Percentiles rank a stretch among this genome's conserved stretches.
Conservation (phyloP, 179 eudicot species). For the Carnegiea gigantea region DNA sequence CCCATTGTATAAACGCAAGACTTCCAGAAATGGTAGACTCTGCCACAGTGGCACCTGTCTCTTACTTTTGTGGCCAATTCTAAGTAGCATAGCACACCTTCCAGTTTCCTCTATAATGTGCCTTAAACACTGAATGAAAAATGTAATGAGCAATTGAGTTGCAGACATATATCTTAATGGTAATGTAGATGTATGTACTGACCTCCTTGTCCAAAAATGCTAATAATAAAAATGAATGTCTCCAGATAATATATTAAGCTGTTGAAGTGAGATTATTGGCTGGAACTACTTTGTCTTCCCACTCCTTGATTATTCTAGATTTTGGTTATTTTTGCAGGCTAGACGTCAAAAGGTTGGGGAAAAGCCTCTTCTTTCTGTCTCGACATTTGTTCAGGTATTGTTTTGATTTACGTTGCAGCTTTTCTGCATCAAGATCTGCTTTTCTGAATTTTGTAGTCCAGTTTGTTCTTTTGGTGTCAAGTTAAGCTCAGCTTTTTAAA, state of each 20-base stretch:
- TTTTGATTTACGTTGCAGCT: neutral
- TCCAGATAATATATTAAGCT: conserved; percentile 7
- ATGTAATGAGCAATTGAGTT: neutral
- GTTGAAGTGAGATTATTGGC: neutral
- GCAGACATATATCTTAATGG: neutral
- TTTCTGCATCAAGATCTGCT: neutral
- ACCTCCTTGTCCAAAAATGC: neutral
- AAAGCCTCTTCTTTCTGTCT: conserved; percentile 85
- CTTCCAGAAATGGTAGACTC: neutral
- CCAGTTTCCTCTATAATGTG: neutral
- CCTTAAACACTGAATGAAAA: neutral
- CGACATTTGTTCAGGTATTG: conserved; percentile 77
- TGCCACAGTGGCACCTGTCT: neutral
- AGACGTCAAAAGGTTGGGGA: conserved; percentile 91
- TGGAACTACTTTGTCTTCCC: neutral
- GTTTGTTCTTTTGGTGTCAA: neutral
- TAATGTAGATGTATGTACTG: too few species aligned
- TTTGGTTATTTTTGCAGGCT: conserved; percentile 54
- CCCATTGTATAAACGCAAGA: too few species aligned
- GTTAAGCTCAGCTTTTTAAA: too few species aligned
- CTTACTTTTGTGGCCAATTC: neutral
- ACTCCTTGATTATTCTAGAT: neutral
- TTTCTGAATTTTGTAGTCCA: neutral
- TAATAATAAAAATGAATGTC: neutral
- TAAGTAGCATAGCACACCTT: neutral